These are phyloP conservation scores for Platanthera zijinensis DNA, from an alignment of 106 monocot genomes.

Conservation along the genomic window DNA sequence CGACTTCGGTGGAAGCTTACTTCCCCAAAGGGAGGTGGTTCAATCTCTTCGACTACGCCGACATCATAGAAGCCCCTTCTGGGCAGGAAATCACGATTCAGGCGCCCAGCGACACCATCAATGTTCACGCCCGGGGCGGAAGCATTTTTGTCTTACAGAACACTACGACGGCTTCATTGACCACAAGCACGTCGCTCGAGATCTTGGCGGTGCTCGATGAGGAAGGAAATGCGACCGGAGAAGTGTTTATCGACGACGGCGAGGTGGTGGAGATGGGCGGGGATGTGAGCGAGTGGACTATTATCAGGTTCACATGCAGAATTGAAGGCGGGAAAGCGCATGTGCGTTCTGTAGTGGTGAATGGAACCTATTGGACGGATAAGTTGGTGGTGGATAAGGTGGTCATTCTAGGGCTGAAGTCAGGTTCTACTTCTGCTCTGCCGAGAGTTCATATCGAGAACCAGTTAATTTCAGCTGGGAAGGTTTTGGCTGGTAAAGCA, in stretches of 20 bases:
- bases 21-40: conserved; percentile 16
- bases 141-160: conserved; percentile 7
- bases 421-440: not conserved
- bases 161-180: not conserved
- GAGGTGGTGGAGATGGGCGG: conserved; percentile 21
- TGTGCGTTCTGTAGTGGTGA: not conserved
- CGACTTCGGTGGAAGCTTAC: conserved; percentile 7
- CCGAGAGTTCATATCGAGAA: not conserved
- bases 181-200: not conserved
- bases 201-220: conserved; percentile 10
- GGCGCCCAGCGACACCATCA: conserved; percentile 9
- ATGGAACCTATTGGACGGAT: conserved; percentile 10
- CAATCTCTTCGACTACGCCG: conserved; percentile 8
- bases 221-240: not conserved
- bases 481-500: not conserved
- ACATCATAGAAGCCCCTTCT: not conserved
- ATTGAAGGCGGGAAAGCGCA: not conserved
- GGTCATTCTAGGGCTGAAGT: not conserved
- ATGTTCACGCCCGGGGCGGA: conserved; percentile 19
- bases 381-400: conserved; percentile 14
- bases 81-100: conserved; percentile 8
- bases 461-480: not conserved
- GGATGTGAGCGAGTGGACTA: conserved; percentile 7
- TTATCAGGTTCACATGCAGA: conserved; percentile 2
- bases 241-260: conserved; percentile 18